These are phyloP conservation scores for Debaryomyces castellii DNA, from an alignment of 805 yeast species.

Conservation along the genomic window DNA sequence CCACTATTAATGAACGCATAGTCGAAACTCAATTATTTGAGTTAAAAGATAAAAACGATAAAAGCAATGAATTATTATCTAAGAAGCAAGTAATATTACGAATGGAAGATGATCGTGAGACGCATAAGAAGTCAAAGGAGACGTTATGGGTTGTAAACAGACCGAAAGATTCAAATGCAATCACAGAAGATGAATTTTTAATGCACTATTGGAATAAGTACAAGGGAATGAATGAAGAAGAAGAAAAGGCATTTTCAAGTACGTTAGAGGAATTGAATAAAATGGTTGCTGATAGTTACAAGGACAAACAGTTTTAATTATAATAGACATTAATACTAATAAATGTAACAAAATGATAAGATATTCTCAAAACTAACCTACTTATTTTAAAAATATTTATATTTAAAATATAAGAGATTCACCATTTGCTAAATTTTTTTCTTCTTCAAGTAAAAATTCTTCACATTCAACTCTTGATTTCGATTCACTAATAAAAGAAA, in stretches of 20 bases:
- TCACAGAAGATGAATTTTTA: slow-evolving; percentile 37
- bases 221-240: slow-evolving; percentile 48
- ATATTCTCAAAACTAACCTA: not conserved
- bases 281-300: slow-evolving; percentile 54
- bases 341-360: not conserved
- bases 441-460: slow-evolving; percentile 1
- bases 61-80: slow-evolving; percentile 20
- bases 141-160: slow-evolving; percentile 69
- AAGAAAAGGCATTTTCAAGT: slow-evolving; percentile 38
- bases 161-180: slow-evolving; percentile 31
- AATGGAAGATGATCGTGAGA: slow-evolving; percentile 91
- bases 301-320: slow-evolving; percentile 36
- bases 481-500: slow-evolving; percentile 1
- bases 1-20: slow-evolving; percentile 20
- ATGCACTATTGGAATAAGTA: slow-evolving; percentile 48
- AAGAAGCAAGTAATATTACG: slow-evolving; percentile 63
- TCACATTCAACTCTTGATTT: slow-evolving; percentile 3
- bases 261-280: slow-evolving; percentile 55
- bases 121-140: slow-evolving; percentile 84
- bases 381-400: not conserved
- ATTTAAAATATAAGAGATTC: not conserved
- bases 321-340: not conserved
- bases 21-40: slow-evolving; percentile 28
- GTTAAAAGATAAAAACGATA: slow-evolving; percentile 19
- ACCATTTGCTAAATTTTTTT: not conserved